Percentiles rank a stretch among this genome's conserved stretches.
Evolutionary conservation across 1,284 basidiomycete genomes (phyloP).

Genomic region (Volvariella surrecta): DNA sequence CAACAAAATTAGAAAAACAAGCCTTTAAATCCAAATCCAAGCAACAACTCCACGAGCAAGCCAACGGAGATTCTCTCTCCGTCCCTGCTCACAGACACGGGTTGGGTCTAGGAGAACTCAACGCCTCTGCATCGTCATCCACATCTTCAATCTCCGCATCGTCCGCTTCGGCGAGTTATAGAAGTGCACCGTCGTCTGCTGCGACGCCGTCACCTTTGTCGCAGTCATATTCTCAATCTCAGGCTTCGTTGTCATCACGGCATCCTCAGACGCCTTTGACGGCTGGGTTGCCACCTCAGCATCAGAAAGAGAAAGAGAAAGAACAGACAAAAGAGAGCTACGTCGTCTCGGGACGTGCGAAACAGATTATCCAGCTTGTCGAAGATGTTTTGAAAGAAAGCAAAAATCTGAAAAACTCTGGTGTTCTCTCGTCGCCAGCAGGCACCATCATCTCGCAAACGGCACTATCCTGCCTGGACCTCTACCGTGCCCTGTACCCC

Average conservation of each 20-base stretch:
- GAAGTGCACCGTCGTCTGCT: too few relatives aligned
- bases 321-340: constrained; percentile 43
- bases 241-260: too few relatives aligned
- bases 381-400: constrained; percentile 54
- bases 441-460: constrained; percentile 53
- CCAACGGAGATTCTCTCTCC: constrained; percentile 2
- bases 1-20: constrained; percentile 49
- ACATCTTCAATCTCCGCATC: too few relatives aligned
- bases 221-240: too few relatives aligned
- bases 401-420: constrained; percentile 43
- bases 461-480: constrained; percentile 64
- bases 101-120: too few relatives aligned
- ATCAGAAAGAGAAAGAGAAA: too few relatives aligned
- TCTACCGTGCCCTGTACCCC: constrained; percentile 81
- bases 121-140: too few relatives aligned
- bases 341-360: constrained; percentile 45
- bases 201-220: too few relatives aligned
- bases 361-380: constrained; percentile 50
- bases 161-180: too few relatives aligned
- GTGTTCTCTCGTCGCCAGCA: constrained; percentile 37
- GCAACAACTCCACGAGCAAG: constrained; percentile 26
- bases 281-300: too few relatives aligned
- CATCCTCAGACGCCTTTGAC: too few relatives aligned
- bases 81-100: too few relatives aligned
- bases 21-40: constrained; percentile 38